A percentile compares a stretch with the other conserved stretches of the same genome.
phyloP scores from a whole-genome alignment of 768 basidiomycete genomes.

The Cyclocybe cylindracea region DNA sequence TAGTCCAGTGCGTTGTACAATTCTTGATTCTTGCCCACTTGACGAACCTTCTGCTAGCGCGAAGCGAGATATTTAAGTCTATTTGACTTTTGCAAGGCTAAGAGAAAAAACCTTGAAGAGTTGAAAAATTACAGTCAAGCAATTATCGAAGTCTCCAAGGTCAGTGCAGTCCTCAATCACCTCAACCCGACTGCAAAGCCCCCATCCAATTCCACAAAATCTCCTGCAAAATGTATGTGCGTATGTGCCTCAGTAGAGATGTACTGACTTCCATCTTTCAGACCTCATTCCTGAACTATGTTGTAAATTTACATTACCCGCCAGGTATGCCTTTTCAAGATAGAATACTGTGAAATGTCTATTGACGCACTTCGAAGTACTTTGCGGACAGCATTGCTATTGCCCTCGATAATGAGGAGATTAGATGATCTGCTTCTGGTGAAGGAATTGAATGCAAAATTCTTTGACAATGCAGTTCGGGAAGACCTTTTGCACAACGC shows the following conservation, averaged over 20 bases:
- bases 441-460: conserved; percentile 73
- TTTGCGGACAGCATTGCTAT: conserved; percentile 63
- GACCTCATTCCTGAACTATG: conserved; percentile 87
- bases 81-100: conserved; percentile 65
- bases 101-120: conserved; percentile 62
- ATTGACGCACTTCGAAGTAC: conserved; percentile 40
- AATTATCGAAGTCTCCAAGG: conserved; percentile 64
- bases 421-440: conserved; percentile 76
- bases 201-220: conserved; percentile 34
- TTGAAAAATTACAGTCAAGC: conserved; percentile 67
- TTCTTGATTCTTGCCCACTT: background rate
- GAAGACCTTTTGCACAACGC: conserved; percentile 66
- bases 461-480: conserved; percentile 63
- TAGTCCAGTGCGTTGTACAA: conserved; percentile 51
- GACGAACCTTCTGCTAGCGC: conserved; percentile 41
- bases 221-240: conserved; percentile 59
- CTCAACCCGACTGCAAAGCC: conserved; percentile 57
- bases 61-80: conserved; percentile 62
- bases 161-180: conserved; percentile 53
- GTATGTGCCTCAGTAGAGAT: background rate
- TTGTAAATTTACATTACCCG: conserved; percentile 68
- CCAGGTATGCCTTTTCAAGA: conserved; percentile 47
- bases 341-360: background rate
- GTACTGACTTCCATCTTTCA: conserved; percentile 25
- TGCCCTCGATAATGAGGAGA: conserved; percentile 74